Conservation (phyloP, 1,284 basidiomycete genomes). For the Cryptococcus depauperatus region DNA sequence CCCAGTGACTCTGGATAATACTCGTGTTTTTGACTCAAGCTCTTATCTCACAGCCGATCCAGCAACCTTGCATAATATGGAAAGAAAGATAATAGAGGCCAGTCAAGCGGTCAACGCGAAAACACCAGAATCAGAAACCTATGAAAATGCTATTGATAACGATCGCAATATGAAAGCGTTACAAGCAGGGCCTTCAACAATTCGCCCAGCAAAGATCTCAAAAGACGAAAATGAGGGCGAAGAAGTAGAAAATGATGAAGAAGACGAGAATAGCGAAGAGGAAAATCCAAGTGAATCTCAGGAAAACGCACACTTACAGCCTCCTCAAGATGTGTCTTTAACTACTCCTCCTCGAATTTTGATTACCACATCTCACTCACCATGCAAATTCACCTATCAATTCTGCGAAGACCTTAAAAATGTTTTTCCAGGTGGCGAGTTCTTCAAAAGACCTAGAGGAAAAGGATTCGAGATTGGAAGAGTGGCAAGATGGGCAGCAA, state of each 20-base stretch:
- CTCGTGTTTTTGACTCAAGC: conserved; percentile 71
- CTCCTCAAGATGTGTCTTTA: conserved; percentile 7
- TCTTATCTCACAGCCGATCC: conserved; percentile 69
- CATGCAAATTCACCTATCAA: conserved; percentile 71
- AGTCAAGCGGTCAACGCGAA: conserved; percentile 28
- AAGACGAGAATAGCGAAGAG: conserved; percentile 55
- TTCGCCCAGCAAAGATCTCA: neutral
- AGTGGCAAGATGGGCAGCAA: conserved; percentile 89
- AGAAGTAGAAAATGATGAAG: conserved; percentile 54
- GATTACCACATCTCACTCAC: conserved; percentile 82
- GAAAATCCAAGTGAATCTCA: conserved; percentile 16
- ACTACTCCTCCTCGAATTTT: conserved; percentile 66
- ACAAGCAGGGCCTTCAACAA: conserved; percentile 34
- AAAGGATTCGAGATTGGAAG: conserved; percentile 88
- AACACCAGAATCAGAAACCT: conserved; percentile 44
- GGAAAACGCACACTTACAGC: conserved; percentile 9
- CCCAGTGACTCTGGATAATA: conserved; percentile 88
- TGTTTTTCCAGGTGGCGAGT: conserved; percentile 90
- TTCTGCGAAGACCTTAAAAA: conserved; percentile 87
- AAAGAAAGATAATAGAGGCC: conserved; percentile 31
- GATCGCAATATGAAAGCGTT: conserved; percentile 39
- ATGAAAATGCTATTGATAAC: conserved; percentile 46
- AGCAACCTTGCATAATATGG: conserved; percentile 36
- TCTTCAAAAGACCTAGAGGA: conserved; percentile 80
- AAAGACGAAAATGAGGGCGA: conserved; percentile 12